Conservation (phyloP, 352 stramenopile genomes). For the Phytophthora rubi region DNA sequence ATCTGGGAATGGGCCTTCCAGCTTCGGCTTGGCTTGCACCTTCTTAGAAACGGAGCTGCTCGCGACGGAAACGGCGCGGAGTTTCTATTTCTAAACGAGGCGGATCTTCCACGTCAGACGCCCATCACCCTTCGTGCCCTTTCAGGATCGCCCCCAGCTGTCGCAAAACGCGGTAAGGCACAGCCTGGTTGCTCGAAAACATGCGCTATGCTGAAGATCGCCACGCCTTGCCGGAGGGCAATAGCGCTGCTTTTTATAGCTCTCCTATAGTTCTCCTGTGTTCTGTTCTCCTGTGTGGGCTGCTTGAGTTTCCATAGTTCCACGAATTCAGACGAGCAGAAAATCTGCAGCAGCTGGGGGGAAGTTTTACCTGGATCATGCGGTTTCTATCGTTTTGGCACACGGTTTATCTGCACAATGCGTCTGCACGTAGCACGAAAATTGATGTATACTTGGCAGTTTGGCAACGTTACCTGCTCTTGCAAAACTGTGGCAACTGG, state of each 20-base stretch:
- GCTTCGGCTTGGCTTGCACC: conserved; percentile 11
- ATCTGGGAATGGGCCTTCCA: conserved; percentile 30
- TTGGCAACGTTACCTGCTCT: neutral
- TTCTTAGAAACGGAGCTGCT: conserved; percentile 33
- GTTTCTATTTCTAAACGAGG: conserved; percentile 33
- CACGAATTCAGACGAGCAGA: neutral
- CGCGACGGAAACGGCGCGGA: conserved; percentile 33
- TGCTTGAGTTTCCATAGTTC: neutral
- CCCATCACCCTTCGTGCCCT: conserved; percentile 35
- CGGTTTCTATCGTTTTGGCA: neutral
- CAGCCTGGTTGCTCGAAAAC: neutral
- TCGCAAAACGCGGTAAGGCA: neutral
- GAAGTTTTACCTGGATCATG: neutral
- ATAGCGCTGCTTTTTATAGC: neutral
- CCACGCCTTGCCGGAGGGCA: neutral
- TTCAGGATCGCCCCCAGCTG: conserved; percentile 18
- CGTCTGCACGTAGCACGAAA: neutral
- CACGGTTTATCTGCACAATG: neutral
- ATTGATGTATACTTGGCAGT: neutral
- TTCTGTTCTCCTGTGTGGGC: too few species aligned
- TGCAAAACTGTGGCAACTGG: neutral
- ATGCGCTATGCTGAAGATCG: neutral
- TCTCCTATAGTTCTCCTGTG: too few species aligned
- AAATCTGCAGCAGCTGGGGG: neutral
- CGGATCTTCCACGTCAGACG: conserved; percentile 43